A percentile compares a stretch with the other conserved stretches of the same genome.
These are phyloP conservation scores for Trichoderma pleuroti DNA, from an alignment of 2,329 filamentous ascomycete species.

Conservation along the genomic window DNA sequence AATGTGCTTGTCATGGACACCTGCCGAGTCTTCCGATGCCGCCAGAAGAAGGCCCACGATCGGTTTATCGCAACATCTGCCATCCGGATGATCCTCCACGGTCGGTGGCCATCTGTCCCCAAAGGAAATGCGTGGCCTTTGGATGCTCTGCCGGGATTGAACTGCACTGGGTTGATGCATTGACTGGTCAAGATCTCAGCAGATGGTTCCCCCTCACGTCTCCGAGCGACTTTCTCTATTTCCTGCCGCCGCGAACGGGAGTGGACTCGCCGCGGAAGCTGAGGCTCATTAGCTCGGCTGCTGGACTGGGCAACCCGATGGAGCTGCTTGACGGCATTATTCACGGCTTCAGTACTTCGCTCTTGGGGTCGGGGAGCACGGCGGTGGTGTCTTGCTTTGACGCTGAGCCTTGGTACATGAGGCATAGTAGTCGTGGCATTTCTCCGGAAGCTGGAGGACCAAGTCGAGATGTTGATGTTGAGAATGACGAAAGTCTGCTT, in stretches of 20 bases:
- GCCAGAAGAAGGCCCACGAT: constrained; percentile 32
- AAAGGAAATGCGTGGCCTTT: constrained; percentile 61
- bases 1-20: constrained; percentile 28
- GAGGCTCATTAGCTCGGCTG: constrained; percentile 59
- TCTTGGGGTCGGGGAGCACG: constrained; percentile 23
- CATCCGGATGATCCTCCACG: constrained; percentile 59
- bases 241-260: constrained; percentile 51
- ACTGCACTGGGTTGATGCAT: constrained; percentile 54
- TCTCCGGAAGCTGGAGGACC: not conserved
- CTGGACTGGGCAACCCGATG: constrained; percentile 31
- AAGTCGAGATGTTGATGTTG: not conserved
- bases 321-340: constrained; percentile 23
- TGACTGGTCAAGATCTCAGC: constrained; percentile 47
- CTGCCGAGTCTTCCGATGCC: constrained; percentile 26
- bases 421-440: not conserved
- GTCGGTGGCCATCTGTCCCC: constrained; percentile 64
- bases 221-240: constrained; percentile 56
- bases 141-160: constrained; percentile 61
- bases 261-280: constrained; percentile 53
- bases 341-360: constrained; percentile 25
- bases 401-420: constrained; percentile 14
- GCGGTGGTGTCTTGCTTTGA: constrained; percentile 23
- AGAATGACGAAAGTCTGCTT: constrained; percentile 17
- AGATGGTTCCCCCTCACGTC: constrained; percentile 54
- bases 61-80: constrained; percentile 48